phyloP scores from a whole-genome alignment of 176 grass and related monocot species.

The Juncus effusus region DNA sequence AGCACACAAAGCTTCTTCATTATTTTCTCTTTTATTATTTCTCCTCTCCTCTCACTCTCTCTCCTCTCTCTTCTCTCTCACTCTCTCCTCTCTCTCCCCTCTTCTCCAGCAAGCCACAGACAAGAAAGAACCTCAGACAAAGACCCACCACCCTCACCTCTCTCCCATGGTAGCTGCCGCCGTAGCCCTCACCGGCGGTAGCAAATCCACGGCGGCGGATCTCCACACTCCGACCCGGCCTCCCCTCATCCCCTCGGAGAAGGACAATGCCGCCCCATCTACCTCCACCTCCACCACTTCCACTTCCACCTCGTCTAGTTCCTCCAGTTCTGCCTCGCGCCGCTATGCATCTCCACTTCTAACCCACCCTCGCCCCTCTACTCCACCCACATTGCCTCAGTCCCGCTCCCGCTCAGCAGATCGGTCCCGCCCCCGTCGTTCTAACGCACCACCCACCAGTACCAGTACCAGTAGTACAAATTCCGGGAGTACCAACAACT shows the following conservation, averaged over 20 bases:
- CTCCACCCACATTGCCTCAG: constrained; percentile 46
- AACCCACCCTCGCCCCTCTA: constrained; percentile 35
- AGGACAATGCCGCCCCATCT: constrained; percentile 31
- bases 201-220: constrained; percentile 25
- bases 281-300: constrained; percentile 25
- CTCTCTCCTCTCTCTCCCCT: constrained; percentile 5
- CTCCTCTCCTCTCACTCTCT: constrained; percentile 22
- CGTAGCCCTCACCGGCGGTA: background rate
- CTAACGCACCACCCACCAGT: too few species aligned
- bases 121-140: background rate
- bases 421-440: constrained; percentile 9
- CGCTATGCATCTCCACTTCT: constrained; percentile 61
- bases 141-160: constrained; percentile 7
- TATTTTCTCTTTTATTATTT: background rate
- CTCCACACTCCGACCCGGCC: constrained; percentile 44
- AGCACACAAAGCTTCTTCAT: too few species aligned
- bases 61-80: background rate
- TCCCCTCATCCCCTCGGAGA: constrained; percentile 30
- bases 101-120: constrained; percentile 19
- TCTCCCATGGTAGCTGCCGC: constrained; percentile 27
- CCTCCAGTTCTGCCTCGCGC: constrained; percentile 45
- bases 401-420: constrained; percentile 34
- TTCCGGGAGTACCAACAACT: background rate
- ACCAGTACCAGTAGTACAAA: background rate
- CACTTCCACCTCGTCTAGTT: constrained; percentile 41